Base-by-base conservation (phyloP, 1,284 basidiomycete species). In the Cerioporus squamosus region DNA sequence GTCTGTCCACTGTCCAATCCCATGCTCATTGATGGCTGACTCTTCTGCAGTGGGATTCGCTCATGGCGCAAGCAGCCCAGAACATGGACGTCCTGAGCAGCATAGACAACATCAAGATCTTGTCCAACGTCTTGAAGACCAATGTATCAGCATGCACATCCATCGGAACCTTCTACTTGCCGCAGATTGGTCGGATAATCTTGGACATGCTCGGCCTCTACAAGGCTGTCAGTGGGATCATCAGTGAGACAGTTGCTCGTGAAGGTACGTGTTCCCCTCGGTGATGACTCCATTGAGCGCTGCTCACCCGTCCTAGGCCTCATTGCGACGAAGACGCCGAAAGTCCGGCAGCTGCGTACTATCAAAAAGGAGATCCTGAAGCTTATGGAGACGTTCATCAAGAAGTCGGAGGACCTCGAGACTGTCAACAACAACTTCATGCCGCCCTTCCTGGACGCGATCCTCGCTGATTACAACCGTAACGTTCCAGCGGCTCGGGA, bases 311-410 rank as follows among this genome's bases (percentile, higher is more conserved):
- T 55, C 57, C 31, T 57, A 94, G 95, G 96, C 43, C 76, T 88
- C 42, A 90, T 99, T 68, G 96, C 97, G 3, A 98, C 97, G 26
- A 97, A 97, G 79, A 99, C 97, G 3, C 97, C 97, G 5, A 97
- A 97, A 83, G 88, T 99, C 66, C 88, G 97, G 63, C 90, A 94
- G 62, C 79, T 99, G 59, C 85, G 97, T 54, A 98, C 97, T 5
- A 97, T 99, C 72, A 99, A 99, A 81, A 99, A 99, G 80, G 97
- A 99, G 76, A 95, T 99, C 51, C 77, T 99, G 67, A 96, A 95
- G 76, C 78, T 97, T 55, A 95, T 99, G 83, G 97, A 99, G 77
- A 98, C 95, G 1, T 98, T 98, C 76, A 93, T 99, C 75, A 92
- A 90, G 77, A 94, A 94, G 75, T 95, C 97, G 12, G 96, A 98